Evolutionary conservation across 2,329 filamentous ascomycete species (phyloP), one percentile per base, ranked within the genome.

Genomic region (Apiospora hydei): DNA sequence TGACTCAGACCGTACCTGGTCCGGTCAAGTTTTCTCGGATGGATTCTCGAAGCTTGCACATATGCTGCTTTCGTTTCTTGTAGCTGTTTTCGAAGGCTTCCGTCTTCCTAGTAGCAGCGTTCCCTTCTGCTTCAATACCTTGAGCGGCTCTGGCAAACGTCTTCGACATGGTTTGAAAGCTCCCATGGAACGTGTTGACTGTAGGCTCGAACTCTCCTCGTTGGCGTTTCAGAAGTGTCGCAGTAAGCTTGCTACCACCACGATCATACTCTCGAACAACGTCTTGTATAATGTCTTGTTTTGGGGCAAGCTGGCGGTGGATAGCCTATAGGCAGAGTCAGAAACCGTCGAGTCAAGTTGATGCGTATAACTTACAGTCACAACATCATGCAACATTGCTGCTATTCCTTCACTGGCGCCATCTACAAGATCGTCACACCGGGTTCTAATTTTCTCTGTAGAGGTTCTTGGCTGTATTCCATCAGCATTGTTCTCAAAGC

Each of bases 361-460:
- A 38, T 38, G 8, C 14, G 26, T 18, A 53, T 18, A 41, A 64
- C 70, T 34, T 51, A 69, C 71, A 38, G 13, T 34, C 5, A 68
- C 69, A 26, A 72, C 51, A 14, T 44, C 34, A n/a, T 72, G 67
- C 67, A 72, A 69, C 24, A 64, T 70, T 18, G 61, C 67, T 41
- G 26, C 51, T 18, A 72, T 16, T 3, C 71, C 53, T 34, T 46
- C 2, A 26, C 51, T 68, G 18, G 71, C 41, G 1, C 26, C 67
- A 43, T 69, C 30, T n/a, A 72, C 53, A 43, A 68, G 67, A 18
- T n/a, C 18, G 16, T 67, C 30, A 67, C 67, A 53, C 41, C 67
- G 67, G 47, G 4, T 41, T 26, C 16, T 34, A 11, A 7, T 34
- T 18, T 30, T 26, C 10, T 26, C 30, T n/a, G 30, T 30, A 26